These are phyloP conservation scores for Umbelopsis isabellina DNA, from an alignment of 192 early-diverging fungal genomes.

Conservation along the genomic window DNA sequence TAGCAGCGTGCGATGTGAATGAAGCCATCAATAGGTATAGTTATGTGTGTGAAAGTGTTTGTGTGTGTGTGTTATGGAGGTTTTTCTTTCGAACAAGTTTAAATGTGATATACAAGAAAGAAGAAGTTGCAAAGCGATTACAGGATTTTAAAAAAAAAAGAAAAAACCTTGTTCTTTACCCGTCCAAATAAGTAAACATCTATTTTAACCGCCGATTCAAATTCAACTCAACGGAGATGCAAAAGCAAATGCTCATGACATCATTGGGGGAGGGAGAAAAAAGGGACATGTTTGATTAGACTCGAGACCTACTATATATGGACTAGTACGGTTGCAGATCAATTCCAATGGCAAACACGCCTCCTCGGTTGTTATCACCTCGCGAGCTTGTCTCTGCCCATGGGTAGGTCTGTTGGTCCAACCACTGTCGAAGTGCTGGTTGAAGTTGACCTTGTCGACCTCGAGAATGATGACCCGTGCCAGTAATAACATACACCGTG, in stretches of 20 bases:
- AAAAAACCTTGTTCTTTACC: neutral
- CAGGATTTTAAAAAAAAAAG: too few species aligned
- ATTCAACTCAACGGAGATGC: neutral
- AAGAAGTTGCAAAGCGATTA: too few species aligned
- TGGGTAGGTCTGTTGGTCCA: neutral
- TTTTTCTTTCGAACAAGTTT: too few species aligned
- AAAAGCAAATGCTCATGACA: neutral
- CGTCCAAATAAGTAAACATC: neutral
- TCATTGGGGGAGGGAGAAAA: conserved; percentile 6
- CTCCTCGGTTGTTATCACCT: conserved; percentile 2
- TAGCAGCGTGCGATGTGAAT: too few species aligned
- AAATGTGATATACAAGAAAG: too few species aligned
- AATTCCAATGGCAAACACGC: conserved; percentile 21
- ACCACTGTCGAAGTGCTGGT: conserved; percentile 9
- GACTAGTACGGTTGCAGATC: conserved; percentile 18
- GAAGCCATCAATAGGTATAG: too few species aligned
- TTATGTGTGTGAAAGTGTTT: too few species aligned
- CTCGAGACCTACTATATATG: conserved; percentile 19
- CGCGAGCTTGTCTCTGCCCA: conserved; percentile 12
- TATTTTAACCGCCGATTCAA: conserved; percentile 2
- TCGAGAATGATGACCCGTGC: conserved; percentile 46
- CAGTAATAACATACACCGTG: conserved; percentile 54
- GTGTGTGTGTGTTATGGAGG: too few species aligned
- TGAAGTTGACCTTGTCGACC: conserved; percentile 7
- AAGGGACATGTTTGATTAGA: neutral